Conservation (phyloP, 257 asterid genomes). For the Gentiana macrophylla region DNA sequence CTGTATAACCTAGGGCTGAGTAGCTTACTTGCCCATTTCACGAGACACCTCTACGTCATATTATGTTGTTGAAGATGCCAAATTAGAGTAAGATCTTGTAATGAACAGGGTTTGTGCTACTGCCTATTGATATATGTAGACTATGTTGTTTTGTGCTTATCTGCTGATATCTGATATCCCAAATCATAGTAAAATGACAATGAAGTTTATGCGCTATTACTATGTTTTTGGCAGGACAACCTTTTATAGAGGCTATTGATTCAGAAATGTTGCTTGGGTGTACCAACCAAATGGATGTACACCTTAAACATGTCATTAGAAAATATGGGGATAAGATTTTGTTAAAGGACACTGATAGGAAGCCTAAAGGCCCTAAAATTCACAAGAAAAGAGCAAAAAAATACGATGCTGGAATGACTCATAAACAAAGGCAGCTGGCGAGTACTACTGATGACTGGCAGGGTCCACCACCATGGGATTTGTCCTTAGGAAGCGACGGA, state of each 20-base stretch:
- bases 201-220: constrained; percentile 29
- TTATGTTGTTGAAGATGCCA: too few species aligned
- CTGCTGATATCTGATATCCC: constrained; percentile 41
- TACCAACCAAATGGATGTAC: constrained; percentile 24
- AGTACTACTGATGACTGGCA: constrained; percentile 46
- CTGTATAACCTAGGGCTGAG: too few species aligned
- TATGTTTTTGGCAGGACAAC: constrained; percentile 23
- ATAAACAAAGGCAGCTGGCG: constrained; percentile 25
- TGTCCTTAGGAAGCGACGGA: constrained; percentile 69
- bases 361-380: constrained; percentile 43
- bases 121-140: constrained; percentile 6
- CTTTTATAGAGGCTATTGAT: constrained; percentile 23
- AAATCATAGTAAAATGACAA: constrained; percentile 33
- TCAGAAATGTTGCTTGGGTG: constrained; percentile 15
- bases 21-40: too few species aligned
- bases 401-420: constrained; percentile 28
- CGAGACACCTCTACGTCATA: too few species aligned
- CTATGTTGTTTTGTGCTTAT: constrained; percentile 44
- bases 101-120: too few species aligned
- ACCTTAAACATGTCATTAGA: constrained; percentile 36
- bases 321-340: constrained; percentile 64
- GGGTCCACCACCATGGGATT: constrained; percentile 88
- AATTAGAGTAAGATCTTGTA: too few species aligned
- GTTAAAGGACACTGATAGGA: constrained; percentile 63
- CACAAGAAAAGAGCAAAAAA: constrained; percentile 37